These are phyloP conservation scores for Chamaenerion angustifolium DNA, from an alignment of 345 rosid species.

Conservation along the genomic window DNA sequence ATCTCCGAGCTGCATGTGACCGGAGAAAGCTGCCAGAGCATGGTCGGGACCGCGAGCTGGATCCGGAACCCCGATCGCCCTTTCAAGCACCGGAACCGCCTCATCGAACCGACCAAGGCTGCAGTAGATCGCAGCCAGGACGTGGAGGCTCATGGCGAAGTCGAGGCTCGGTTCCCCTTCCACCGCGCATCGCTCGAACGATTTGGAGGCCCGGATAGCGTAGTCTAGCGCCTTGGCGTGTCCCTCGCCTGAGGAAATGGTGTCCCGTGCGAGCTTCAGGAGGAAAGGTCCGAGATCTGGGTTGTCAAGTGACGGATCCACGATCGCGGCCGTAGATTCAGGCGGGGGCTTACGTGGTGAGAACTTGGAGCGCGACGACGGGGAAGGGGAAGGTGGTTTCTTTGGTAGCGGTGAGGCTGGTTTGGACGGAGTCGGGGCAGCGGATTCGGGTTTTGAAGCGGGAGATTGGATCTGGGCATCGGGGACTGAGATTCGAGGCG, in stretches of 20 bases:
- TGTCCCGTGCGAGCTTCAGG: conserved; percentile 4
- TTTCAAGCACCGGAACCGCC: conserved; percentile 75
- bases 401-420: conserved; percentile 24
- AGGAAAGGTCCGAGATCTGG: conserved; percentile 99
- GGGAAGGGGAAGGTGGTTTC: conserved; percentile 61
- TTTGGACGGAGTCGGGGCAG: conserved; percentile 24
- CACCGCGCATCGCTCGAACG: conserved; percentile 75
- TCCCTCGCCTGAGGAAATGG: conserved; percentile 93
- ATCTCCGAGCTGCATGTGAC: conserved; percentile 95
- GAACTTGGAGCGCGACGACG: conserved; percentile 74
- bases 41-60: conserved; percentile 61
- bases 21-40: conserved; percentile 83
- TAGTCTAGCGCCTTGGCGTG: conserved; percentile 80
- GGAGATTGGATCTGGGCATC: conserved; percentile 13
- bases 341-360: conserved; percentile 80
- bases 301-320: conserved; percentile 82
- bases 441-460: conserved; percentile 20
- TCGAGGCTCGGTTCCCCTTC: conserved; percentile 78
- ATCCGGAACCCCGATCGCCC: conserved; percentile 81
- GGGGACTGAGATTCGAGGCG: conserved; percentile 56
- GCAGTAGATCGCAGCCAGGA: conserved; percentile 84
- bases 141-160: conserved; percentile 92
- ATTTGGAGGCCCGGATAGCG: conserved; percentile 77
- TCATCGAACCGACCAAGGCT: conserved; percentile 90
- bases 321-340: conserved; percentile 24